Evolutionary conservation across 2,329 filamentous ascomycete species (phyloP).

Genomic region (Sarocladiaceae sp.): DNA sequence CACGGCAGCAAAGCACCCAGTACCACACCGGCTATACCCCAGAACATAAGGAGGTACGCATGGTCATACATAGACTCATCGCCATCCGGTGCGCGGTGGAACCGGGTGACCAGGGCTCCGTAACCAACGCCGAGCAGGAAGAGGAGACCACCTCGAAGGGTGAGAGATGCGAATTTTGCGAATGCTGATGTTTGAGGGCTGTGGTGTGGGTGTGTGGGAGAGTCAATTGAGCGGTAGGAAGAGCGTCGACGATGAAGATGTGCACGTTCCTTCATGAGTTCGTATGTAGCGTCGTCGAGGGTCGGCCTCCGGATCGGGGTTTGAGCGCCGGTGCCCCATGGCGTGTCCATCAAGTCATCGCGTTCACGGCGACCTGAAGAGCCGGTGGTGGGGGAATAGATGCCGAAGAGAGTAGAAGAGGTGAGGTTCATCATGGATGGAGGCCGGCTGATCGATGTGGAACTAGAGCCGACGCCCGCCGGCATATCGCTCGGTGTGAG

Average conservation of each 20-base stretch:
- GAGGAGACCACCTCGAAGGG: slow-evolving; percentile 56
- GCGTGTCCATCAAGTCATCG: slow-evolving; percentile 55
- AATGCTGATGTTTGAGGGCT: background rate
- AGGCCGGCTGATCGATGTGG: slow-evolving; percentile 54
- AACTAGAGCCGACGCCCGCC: background rate
- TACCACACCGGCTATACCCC: slow-evolving; percentile 73
- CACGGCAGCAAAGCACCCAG: slow-evolving; percentile 78
- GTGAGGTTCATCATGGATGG: slow-evolving; percentile 82
- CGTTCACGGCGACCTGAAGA: slow-evolving; percentile 33
- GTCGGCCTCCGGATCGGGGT: slow-evolving; percentile 49
- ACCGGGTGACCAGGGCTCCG: slow-evolving; percentile 70
- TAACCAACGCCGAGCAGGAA: slow-evolving; percentile 78
- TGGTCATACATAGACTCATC: slow-evolving; percentile 2
- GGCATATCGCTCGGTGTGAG: slow-evolving; percentile 4
- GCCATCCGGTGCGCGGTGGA: slow-evolving; percentile 42
- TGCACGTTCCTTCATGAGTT: slow-evolving; percentile 35
- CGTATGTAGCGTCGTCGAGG: slow-evolving; percentile 38
- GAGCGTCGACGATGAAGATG: slow-evolving; percentile 27
- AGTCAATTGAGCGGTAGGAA: slow-evolving; percentile 24
- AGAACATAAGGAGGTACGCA: slow-evolving; percentile 51
- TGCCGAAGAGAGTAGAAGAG: slow-evolving; percentile 82
- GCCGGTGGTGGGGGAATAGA: slow-evolving; percentile 67
- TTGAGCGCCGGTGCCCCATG: slow-evolving; percentile 72
- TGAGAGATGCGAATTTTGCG: slow-evolving; percentile 38
- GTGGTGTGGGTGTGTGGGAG: slow-evolving; percentile 14